A percentile compares a stretch with the other conserved stretches of the same genome.
Conservation (phyloP, 108 stramenopile genomes). For the Cyclotella distinguenda region DNA sequence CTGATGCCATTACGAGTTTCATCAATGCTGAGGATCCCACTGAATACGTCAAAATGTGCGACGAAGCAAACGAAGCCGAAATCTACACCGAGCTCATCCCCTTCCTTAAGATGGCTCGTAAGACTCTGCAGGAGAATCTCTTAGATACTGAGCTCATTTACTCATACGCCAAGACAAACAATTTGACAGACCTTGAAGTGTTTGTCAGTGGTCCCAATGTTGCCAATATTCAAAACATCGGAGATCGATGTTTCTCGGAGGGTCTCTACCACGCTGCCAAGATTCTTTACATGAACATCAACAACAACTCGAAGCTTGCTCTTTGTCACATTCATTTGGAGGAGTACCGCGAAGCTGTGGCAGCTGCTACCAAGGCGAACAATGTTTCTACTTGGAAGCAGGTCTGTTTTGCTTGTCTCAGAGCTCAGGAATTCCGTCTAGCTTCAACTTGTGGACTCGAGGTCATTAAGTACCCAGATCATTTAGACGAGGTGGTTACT, state of each 20-base stretch:
- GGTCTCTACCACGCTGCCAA: slow-evolving; percentile 97
- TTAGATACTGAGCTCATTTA: slow-evolving; percentile 99
- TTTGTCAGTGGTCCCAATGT: slow-evolving; percentile 98
- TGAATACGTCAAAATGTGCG: slow-evolving; percentile 95
- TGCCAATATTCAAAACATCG: slow-evolving; percentile 95
- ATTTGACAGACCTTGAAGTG: slow-evolving; percentile 94
- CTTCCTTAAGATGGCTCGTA: slow-evolving; percentile 99
- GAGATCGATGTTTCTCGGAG: slow-evolving; percentile 95
- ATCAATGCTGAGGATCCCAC: slow-evolving; percentile 97
- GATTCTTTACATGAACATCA: slow-evolving; percentile 95
- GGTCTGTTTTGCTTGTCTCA: slow-evolving; percentile 95
- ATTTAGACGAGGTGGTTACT: slow-evolving; percentile 97
- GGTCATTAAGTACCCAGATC: slow-evolving; percentile 99
- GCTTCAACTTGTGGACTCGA: slow-evolving; percentile 96
- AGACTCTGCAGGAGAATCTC: slow-evolving; percentile 95
- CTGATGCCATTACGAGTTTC: slow-evolving; percentile 96
- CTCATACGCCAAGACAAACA: slow-evolving; percentile 94
- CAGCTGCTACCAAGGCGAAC: slow-evolving; percentile 98
- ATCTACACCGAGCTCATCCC: slow-evolving; percentile 94
- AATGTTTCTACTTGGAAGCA: slow-evolving; percentile 99
- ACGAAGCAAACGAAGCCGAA: slow-evolving; percentile 92
- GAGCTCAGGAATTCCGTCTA: slow-evolving; percentile 95
- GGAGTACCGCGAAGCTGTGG: slow-evolving; percentile 98
- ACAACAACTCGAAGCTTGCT: slow-evolving; percentile 99
- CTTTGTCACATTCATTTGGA: slow-evolving; percentile 97